These are phyloP conservation scores for Mycena haematopus DNA, from an alignment of 768 basidiomycete genomes.

Conservation along the genomic window DNA sequence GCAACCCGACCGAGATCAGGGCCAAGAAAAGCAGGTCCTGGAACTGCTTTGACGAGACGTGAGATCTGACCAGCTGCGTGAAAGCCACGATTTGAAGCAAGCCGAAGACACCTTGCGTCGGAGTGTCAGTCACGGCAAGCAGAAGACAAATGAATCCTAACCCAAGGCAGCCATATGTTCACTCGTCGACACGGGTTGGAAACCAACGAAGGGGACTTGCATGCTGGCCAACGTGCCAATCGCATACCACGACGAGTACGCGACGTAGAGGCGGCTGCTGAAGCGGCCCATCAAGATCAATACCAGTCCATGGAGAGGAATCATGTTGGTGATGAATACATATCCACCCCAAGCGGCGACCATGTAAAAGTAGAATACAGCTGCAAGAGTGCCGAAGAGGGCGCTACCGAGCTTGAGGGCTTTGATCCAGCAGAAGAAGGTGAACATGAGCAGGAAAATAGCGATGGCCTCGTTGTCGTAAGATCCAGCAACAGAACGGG, in stretches of 20 bases:
- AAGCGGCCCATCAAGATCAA: conserved; percentile 96
- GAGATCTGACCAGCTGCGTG: conserved; percentile 84
- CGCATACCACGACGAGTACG: conserved; percentile 97
- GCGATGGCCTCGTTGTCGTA: conserved; percentile 99
- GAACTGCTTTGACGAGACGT: conserved; percentile 94
- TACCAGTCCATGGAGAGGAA: conserved; percentile 93
- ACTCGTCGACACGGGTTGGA: conserved; percentile 96
- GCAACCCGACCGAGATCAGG: conserved; percentile 70
- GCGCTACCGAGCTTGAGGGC: conserved; percentile 95
- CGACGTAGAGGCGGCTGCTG: conserved; percentile 89
- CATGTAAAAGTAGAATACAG: conserved; percentile 99
- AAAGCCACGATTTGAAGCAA: conserved; percentile 96
- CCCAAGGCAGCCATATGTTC: conserved; percentile 99
- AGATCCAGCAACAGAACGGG: conserved; percentile 97
- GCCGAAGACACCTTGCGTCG: conserved; percentile 82
- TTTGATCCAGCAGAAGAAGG: conserved; percentile 97
- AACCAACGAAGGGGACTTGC: conserved; percentile 99
- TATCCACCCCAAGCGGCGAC: conserved; percentile 99
- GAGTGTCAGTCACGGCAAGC: conserved; percentile 18
- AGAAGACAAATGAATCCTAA: conserved; percentile 38
- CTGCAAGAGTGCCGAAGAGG: conserved; percentile 87
- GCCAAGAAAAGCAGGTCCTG: conserved; percentile 74
- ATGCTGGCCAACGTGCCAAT: conserved; percentile 97
- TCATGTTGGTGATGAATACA: conserved; percentile 99
- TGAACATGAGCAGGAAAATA: conserved; percentile 99